Evolutionary conservation across 2,329 filamentous ascomycete species (phyloP), one percentile per base, ranked within the genome.

Genomic region (Beauveria rudraprayagi): DNA sequence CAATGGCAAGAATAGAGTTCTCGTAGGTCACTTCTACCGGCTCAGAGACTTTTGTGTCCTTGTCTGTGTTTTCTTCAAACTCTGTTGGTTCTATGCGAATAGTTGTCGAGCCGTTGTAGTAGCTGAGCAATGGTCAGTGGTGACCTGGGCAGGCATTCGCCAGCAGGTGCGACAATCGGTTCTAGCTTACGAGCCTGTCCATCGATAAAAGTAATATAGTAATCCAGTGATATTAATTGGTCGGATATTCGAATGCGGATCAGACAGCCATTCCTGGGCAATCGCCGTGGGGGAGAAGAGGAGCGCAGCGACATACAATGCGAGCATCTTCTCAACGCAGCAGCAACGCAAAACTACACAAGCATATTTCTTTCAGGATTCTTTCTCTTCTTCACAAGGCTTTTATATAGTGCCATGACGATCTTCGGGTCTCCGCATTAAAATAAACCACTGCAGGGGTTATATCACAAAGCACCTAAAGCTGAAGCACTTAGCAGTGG

Each of bases 81-180:
- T 57, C 55, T 16, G 26, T 30, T 26, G 55, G 55, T 22, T 57
- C 55, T 40, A 57, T 57, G 8, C 44, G 43, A 19, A 57, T 57
- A 5, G 55, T 57, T 5, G 44, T 48, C 14, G 55, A 57, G 44
- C 55, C 55, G 11, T 57, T 57, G 55, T 57, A 57, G 55, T 57
- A 57, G 19, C 55, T 57, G 5, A 8, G 11, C 28, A 26, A 24
- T 30, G 52, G 22, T 55, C 10, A 9, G 50, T 30, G 9, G n/a
- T 7, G 11, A 26, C 10, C 17, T 9, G 11, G 19, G 9, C 2
- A 3, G 9, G 16, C 24, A 34, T n/a, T 17, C 34, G 50, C 30
- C 14, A 9, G 10, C 16, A 19, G 22, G 22, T n/a, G 22, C 22
- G 24, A 30, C 5, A 19, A 8, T 6, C 11, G 30, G n/a, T 17